Percentiles rank a stretch among this genome's conserved stretches.
Conservation (phyloP, 371 early-diverging fungal species). For the Mucor lusitanicus region DNA sequence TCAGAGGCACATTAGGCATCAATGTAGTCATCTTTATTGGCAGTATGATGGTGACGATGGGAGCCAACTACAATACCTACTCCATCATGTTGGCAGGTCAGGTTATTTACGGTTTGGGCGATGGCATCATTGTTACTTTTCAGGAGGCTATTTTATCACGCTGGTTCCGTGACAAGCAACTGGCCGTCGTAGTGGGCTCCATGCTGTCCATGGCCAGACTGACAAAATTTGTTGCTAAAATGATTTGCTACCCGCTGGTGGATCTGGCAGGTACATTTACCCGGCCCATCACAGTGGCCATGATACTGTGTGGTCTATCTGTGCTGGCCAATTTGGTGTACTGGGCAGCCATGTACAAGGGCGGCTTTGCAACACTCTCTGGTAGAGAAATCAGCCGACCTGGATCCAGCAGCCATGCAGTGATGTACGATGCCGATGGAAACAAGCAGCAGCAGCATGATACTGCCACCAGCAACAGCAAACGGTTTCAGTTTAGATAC, state of each 20-base stretch:
- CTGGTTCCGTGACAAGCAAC: conserved; percentile 47
- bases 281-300: conserved; percentile 38
- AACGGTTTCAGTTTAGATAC: conserved; percentile 22
- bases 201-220: conserved; percentile 34
- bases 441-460: not conserved
- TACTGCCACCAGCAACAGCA: not conserved
- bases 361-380: conserved; percentile 34
- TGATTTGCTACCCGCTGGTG: conserved; percentile 41
- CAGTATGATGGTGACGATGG: conserved; percentile 36
- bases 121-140: conserved; percentile 47
- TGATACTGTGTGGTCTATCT: conserved; percentile 38
- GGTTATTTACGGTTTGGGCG: conserved; percentile 45
- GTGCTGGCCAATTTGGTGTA: conserved; percentile 31
- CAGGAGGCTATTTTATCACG: conserved; percentile 48
- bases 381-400: conserved; percentile 34
- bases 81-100: conserved; percentile 47
- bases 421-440: not conserved
- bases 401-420: not conserved
- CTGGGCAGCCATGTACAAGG: conserved; percentile 36
- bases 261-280: conserved; percentile 22
- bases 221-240: conserved; percentile 43
- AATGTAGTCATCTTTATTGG: conserved; percentile 39
- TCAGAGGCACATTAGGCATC: conserved; percentile 36
- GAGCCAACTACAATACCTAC: conserved; percentile 28
- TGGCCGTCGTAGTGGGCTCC: conserved; percentile 40